Evolutionary conservation across 305 asterid species (phyloP), one percentile per base, ranked within the genome.

Genomic region (Stenogyne calaminthoides): DNA sequence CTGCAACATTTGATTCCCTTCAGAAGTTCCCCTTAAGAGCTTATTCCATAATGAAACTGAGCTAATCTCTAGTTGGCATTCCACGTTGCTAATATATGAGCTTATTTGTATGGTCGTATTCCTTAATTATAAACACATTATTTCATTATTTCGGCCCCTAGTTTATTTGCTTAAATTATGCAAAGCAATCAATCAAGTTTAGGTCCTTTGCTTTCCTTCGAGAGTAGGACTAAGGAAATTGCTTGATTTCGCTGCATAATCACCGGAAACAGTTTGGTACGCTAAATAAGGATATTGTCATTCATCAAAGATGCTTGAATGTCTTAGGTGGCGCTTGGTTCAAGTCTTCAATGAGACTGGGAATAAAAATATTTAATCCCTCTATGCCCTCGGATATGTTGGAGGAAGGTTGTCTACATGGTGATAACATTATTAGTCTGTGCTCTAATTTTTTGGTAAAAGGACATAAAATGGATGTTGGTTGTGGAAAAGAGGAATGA

Each of bases 31-130:
- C 63, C 11, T 55, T 22, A 59, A 59, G 55, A 47, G 39, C 62
- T 72, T 77, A 25, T 40, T n/a, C 42, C 5, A 8, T 64, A 12
- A 46, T 32, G 40, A 51, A 60, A n/a, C 27, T 29, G 40, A 67
- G 69, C 63, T 51, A 39, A 49, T 61, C 20, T 73, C 15, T 58
- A 47, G 6, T 47, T 47, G 55, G 19, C n/a, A 20, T 47, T 7
- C 55, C 55, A 47, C 19, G n/a, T 15, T 15, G 19, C 55, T 47
- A 12, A 12, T 4, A 7, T 46, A 46, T 46, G 54, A 6, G 18
- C 18, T 49, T 49, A 44, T 44, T 44, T 6, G 29, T 54, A 18
- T 32, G 11, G 0, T 14, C 19, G 6, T 6, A 47, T 47, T 47
- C 19, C 19, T 14, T 47, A 47, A 47, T 47, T n/a, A 14, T 47